Base-by-base conservation (phyloP, 2,329 filamentous ascomycete species). In the Alternaria gansuensis region DNA sequence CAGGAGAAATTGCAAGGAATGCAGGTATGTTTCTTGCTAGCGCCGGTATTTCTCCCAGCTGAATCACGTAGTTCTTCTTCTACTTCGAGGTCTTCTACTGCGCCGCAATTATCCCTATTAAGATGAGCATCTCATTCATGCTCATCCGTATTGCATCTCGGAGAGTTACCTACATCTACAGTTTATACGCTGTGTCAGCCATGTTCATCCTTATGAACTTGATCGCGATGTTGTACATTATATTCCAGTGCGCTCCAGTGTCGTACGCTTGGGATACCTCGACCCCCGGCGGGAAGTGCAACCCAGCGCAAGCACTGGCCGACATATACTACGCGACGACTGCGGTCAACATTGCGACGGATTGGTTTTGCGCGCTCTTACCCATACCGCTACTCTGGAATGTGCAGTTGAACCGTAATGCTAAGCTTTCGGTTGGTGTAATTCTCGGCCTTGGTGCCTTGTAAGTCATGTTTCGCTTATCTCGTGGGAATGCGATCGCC, bases 41-140 rank as follows among this genome's bases (percentile, higher is more conserved):
- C 13, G 14, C 9, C 14, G 2, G 8, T 23, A 28, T 37, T 17
- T 3, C 17, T 10, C 2, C 14, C 6, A 33, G 23, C 37, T 58
- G 31, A 58, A 17, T 11, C n/a, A 14, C 13, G 13, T 29, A 58
- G 51, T 58, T 49, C 26, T 58, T 58, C 14, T 58, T 58, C 24
- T 58, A 54, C 31, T 58, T 58, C 17, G 55, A 58, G 28, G 51
- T 54, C 8, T 58, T 54, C 21, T 58, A 58, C 24, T 58, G 55
- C 26, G 44, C 55, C 3, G 55, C 55, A 5, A 58, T 58, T 28
- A 58, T 58, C 14, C 55, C 55, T 6, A 54, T 58, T 24, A 58
- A 58, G n/a, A 45, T 58, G n/a, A 58, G 55, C n/a, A 58, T 54
- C 10, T 54, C 55, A 5, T 58, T 58, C 37, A 58, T 58, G 55